These are phyloP conservation scores for Cercospora beticola DNA, from an alignment of 2,329 filamentous ascomycete genomes.

Conservation along the genomic window DNA sequence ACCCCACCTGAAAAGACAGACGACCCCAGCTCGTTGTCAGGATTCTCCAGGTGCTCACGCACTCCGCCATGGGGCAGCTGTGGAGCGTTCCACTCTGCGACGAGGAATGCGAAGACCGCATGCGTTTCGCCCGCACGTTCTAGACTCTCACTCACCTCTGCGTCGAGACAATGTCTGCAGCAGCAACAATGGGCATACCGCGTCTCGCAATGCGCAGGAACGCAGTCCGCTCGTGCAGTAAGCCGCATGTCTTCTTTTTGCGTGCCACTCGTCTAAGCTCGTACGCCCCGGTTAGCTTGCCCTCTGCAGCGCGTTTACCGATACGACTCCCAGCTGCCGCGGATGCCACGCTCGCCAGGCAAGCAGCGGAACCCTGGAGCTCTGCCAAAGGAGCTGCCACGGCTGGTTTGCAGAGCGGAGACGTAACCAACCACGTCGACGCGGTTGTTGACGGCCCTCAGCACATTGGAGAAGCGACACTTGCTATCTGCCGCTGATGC, in stretches of 20 bases:
- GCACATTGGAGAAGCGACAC: neutral
- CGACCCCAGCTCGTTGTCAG: neutral
- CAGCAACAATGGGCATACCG: neutral
- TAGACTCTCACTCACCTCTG: neutral
- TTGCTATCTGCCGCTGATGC: neutral
- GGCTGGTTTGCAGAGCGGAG: neutral
- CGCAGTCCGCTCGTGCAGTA: slow-evolving; percentile 1
- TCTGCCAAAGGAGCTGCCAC: neutral
- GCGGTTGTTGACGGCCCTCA: neutral
- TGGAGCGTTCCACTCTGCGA: neutral
- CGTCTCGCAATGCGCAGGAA: slow-evolving; percentile 2
- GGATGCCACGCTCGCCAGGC: neutral
- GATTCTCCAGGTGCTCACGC: neutral
- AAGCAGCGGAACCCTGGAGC: neutral
- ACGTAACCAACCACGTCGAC: neutral
- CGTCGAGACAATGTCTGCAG: neutral
- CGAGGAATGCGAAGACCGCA: neutral
- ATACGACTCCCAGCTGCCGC: neutral
- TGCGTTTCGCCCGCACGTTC: neutral
- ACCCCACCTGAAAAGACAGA: neutral
- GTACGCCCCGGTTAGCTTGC: neutral
- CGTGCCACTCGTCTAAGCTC: neutral
- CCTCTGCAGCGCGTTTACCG: neutral
- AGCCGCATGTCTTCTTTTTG: neutral
- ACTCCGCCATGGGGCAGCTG: neutral